A percentile compares a stretch with the other conserved stretches of the same genome.
phyloP scores from a whole-genome alignment of 768 basidiomycete species.

The Asterophora parasitica region DNA sequence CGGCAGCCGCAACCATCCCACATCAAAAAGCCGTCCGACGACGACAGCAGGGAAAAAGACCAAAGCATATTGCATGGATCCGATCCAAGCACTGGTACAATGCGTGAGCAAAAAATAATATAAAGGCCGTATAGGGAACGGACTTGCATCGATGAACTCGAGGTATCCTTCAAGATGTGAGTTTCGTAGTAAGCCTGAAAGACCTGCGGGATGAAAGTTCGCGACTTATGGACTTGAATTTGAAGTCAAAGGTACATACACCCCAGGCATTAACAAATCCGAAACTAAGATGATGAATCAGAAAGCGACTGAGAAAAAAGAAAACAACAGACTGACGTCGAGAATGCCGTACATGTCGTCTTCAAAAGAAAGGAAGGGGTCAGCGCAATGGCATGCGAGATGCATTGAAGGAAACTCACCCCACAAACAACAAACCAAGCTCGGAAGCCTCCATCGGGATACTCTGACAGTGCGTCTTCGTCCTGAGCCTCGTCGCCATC shows the following conservation, averaged over 20 bases:
- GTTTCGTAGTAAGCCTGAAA: slow-evolving; percentile 60
- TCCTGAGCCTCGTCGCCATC: neutral
- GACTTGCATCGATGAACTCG: slow-evolving; percentile 51
- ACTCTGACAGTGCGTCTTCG: neutral
- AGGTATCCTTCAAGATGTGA: slow-evolving; percentile 34
- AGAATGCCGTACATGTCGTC: slow-evolving; percentile 27
- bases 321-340: slow-evolving; percentile 29
- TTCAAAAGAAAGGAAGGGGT: neutral
- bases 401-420: slow-evolving; percentile 18
- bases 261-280: slow-evolving; percentile 57
- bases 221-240: no score
- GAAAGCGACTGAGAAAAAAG: neutral
- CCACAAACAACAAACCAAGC: slow-evolving; percentile 41
- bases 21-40: slow-evolving; percentile 55
- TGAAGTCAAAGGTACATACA: slow-evolving; percentile 27
- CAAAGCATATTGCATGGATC: slow-evolving; percentile 40
- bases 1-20: slow-evolving; percentile 51
- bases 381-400: neutral
- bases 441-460: slow-evolving; percentile 39
- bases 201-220: slow-evolving; percentile 30
- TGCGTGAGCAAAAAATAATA: neutral
- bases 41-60: slow-evolving; percentile 47
- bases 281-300: slow-evolving; percentile 27
- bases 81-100: slow-evolving; percentile 28
- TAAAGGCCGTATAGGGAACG: neutral